These are phyloP conservation scores for Ustanciosporium gigantosporum DNA, from an alignment of 1,284 basidiomycete species.

Conservation along the genomic window DNA sequence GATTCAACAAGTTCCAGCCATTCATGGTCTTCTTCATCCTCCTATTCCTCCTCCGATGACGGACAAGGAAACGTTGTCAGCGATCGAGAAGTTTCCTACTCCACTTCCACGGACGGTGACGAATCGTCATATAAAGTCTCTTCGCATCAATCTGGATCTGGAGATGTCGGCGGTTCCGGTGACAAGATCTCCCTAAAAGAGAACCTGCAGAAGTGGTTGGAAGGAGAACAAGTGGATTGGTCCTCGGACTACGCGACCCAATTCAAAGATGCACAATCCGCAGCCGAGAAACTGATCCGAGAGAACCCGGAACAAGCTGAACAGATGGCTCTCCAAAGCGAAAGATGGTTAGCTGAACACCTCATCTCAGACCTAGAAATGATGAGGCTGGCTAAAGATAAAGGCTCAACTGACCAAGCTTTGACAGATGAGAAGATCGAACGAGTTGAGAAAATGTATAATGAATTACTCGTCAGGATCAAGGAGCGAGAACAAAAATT, in stretches of 20 bases:
- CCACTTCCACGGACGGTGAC: conserved; percentile 3
- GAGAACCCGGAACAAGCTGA: conserved; percentile 40
- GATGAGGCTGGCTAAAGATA: conserved; percentile 32
- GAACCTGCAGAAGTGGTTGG: conserved; percentile 43
- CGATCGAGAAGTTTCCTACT: conserved; percentile 26
- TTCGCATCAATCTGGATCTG: conserved; percentile 1
- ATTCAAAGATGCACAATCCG: conserved; percentile 34
- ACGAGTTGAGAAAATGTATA: conserved; percentile 30
- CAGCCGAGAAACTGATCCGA: conserved; percentile 31
- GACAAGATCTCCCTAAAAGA: conserved; percentile 30
- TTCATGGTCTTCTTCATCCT: conserved; percentile 22
- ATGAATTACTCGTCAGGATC: conserved; percentile 19
- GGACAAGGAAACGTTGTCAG: conserved; percentile 16
- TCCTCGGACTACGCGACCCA: conserved; percentile 29
- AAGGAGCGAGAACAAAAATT: conserved; percentile 17
- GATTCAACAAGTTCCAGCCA: conserved; percentile 2
- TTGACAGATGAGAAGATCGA: conserved; percentile 31
- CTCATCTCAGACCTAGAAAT: conserved; percentile 41
- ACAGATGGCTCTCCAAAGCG: conserved; percentile 44
- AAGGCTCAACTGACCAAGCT: conserved; percentile 16
- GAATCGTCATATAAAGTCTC: conserved; percentile 22
- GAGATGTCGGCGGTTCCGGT: not conserved
- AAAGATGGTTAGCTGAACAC: conserved; percentile 44
- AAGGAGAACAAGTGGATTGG: conserved; percentile 48
- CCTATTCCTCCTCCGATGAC: conserved; percentile 23